Conservation (phyloP, 495 filamentous ascomycete genomes). For the Mytilinidion resinicola region DNA sequence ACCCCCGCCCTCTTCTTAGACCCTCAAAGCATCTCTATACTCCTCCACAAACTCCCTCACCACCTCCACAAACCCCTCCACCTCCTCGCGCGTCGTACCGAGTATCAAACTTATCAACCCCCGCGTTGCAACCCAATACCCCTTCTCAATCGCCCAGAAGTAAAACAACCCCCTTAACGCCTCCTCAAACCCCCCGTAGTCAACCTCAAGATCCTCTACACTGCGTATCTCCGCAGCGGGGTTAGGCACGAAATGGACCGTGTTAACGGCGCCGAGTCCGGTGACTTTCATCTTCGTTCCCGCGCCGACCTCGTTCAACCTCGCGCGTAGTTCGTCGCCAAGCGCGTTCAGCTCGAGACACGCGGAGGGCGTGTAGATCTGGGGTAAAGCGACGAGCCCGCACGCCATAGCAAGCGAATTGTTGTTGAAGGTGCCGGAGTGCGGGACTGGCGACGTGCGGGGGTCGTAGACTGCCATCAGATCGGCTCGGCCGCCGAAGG, state of each 20-base stretch:
- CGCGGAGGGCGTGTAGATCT: constrained; percentile 41
- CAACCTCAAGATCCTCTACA: constrained; percentile 20
- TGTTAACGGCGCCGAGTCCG: constrained; percentile 42
- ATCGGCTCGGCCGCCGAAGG: constrained; percentile 52
- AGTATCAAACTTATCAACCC: constrained; percentile 43
- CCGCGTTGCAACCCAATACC: constrained; percentile 43
- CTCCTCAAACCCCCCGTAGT: neutral
- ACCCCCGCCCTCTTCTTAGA: too few relatives aligned
- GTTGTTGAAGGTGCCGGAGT: constrained; percentile 66
- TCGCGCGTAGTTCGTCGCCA: constrained; percentile 36
- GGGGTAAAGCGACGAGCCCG: constrained; percentile 42
- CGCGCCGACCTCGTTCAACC: constrained; percentile 29
- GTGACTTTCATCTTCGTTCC: constrained; percentile 38
- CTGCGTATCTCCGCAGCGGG: constrained; percentile 14
- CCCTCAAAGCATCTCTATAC: neutral
- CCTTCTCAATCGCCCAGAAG: constrained; percentile 45
- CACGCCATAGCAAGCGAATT: constrained; percentile 55
- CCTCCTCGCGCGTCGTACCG: constrained; percentile 37
- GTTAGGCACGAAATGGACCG: constrained; percentile 37
- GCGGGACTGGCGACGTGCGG: constrained; percentile 27
- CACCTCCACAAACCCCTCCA: constrained; percentile 37
- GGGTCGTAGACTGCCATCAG: constrained; percentile 55
- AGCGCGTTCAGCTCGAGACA: constrained; percentile 34
- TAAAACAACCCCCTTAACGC: constrained; percentile 44
- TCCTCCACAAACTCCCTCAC: constrained; percentile 9